Evolutionary conservation across 2,329 filamentous ascomycete species (phyloP).

Genomic region (Penicillium sp.): DNA sequence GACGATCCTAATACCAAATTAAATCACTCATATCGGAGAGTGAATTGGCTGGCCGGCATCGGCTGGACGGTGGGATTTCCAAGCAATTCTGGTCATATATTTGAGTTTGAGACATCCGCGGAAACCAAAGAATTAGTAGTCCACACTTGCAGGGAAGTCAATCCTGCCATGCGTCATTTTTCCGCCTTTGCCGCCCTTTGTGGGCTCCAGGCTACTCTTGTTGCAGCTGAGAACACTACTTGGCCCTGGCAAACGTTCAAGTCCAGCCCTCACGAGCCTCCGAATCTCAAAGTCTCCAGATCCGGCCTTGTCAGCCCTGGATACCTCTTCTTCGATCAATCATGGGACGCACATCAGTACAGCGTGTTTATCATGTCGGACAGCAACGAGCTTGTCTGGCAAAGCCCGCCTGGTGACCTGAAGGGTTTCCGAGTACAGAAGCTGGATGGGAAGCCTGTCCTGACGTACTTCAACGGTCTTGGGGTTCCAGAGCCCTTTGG

Average conservation of each 20-base stretch:
- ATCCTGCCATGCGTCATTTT: neutral
- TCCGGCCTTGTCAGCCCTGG: neutral
- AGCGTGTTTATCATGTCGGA: conserved; percentile 25
- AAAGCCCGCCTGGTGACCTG: conserved; percentile 22
- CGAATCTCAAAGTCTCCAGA: too few relatives aligned
- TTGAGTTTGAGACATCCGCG: neutral
- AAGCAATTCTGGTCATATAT: neutral
- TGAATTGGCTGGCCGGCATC: neutral
- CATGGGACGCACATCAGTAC: conserved; percentile 15
- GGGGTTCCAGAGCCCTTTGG: conserved; percentile 21
- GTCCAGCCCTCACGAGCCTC: too few relatives aligned
- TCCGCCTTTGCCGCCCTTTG: neutral
- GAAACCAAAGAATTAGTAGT: neutral
- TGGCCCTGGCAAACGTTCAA: conserved; percentile 2
- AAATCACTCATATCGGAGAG: neutral
- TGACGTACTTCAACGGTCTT: conserved; percentile 29
- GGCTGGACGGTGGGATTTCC: neutral
- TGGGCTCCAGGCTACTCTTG: neutral
- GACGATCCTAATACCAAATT: neutral
- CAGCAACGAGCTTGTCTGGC: conserved; percentile 27
- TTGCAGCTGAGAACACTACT: neutral
- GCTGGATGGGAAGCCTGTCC: conserved; percentile 25
- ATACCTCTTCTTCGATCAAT: conserved; percentile 24
- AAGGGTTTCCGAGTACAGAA: conserved; percentile 27
- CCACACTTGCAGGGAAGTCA: neutral